Percentiles rank a stretch among this genome's conserved stretches.
These are phyloP conservation scores for Manihot esculenta DNA, from an alignment of 441 rosid species.

Conservation along the genomic window DNA sequence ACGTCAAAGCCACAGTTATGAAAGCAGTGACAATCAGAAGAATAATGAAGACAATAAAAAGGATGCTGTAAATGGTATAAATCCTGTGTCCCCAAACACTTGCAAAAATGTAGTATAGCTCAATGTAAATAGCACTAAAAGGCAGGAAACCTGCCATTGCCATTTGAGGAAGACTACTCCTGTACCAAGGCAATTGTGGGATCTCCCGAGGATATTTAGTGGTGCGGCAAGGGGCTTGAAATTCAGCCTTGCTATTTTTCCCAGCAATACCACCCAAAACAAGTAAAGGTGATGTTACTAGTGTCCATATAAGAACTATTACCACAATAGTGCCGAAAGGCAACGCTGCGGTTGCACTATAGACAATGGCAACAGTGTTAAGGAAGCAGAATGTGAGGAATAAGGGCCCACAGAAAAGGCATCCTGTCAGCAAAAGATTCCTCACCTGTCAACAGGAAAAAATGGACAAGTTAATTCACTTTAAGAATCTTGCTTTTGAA, in stretches of 20 bases:
- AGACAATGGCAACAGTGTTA: constrained; percentile 60
- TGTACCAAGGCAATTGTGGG: constrained; percentile 67
- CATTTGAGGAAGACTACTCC: constrained; percentile 73
- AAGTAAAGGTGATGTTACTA: constrained; percentile 66
- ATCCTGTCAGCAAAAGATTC: constrained; percentile 60
- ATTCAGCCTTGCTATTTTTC: constrained; percentile 71
- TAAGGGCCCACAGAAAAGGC: constrained; percentile 71
- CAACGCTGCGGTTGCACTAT: constrained; percentile 66
- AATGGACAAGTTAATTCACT: background rate
- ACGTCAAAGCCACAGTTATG: constrained; percentile 73
- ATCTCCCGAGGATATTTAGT: constrained; percentile 70
- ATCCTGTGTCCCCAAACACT: constrained; percentile 82
- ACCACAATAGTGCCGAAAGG: constrained; percentile 70
- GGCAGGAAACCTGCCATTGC: constrained; percentile 82
- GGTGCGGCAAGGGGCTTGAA: constrained; percentile 73
- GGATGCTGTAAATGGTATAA: constrained; percentile 72
- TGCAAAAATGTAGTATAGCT: constrained; percentile 71
- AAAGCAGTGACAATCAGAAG: constrained; percentile 81
- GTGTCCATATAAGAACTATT: constrained; percentile 68
- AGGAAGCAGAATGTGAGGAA: constrained; percentile 74
- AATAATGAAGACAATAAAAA: constrained; percentile 74
- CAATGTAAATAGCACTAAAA: constrained; percentile 75
- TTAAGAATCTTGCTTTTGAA: background rate
- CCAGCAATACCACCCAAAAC: constrained; percentile 82
- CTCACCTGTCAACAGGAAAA: constrained; percentile 48